Evolutionary conservation across 768 basidiomycete species (phyloP), one percentile per base, ranked within the genome.

Genomic region (Termitomyces sp.): DNA sequence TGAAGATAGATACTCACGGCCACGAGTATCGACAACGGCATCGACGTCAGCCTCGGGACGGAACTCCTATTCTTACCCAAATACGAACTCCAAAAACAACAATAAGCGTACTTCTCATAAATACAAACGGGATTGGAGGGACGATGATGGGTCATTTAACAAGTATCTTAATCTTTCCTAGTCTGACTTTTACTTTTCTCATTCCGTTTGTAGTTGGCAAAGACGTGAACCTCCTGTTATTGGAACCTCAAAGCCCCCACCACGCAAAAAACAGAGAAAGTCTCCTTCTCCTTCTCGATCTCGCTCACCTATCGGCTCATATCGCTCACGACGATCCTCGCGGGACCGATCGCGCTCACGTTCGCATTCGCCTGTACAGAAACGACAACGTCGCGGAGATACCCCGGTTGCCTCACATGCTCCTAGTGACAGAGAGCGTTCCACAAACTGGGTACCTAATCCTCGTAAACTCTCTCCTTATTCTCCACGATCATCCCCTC

Each of bases 121-220:
- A 63, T 72, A 75, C 57, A 77, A 78, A 59, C 72, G 79, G 55
- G 80, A 82, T 61, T 80, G 81, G 80, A 70, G 80, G 66, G 68
- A 75, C 61, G 86, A 90, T 47, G 88, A 91, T 56, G 78, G 81
- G n/a, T 81, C 79, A 65, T 70, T 86, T 54, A 92, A 91, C 72
- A 92, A 91, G 91, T 93, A 71, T 86, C 72, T 52, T 23, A 5
- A 50, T 36, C 43, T 43, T 20, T 53, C 41, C 28, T 48, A 32
- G 59, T 49, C 40, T 38, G 59, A 58, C 1, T 47, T 32, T 57
- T 56, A 33, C 35, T 57, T 49, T 41, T 41, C 55, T 36, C 50
- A 52, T 30, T 57, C 55, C 13, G 16, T 49, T 12, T 33, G 64
- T 64, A 91, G 88, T 66, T 91, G 89, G 89, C 84, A 82, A 48